These are phyloP conservation scores for Globisporangium parvum DNA, from an alignment of 352 stramenopile species.

Conservation along the genomic window DNA sequence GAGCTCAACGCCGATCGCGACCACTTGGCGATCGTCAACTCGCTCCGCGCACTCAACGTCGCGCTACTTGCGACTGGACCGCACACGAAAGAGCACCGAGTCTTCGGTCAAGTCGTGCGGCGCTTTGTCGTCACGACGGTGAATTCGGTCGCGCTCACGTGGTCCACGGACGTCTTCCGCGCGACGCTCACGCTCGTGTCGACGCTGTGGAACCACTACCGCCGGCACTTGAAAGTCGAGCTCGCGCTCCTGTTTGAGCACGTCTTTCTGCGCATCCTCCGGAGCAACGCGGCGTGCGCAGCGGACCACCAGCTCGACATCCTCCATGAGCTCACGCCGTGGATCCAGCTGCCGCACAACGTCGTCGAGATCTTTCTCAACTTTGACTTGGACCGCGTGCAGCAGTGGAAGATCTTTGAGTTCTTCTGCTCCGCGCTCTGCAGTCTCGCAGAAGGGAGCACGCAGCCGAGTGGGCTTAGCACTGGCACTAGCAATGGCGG, in stretches of 20 bases:
- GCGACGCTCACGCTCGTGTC: conserved; percentile 58
- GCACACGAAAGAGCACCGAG: conserved; percentile 41
- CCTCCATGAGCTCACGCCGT: conserved; percentile 70
- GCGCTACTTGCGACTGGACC: conserved; percentile 48
- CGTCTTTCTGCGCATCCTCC: conserved; percentile 69
- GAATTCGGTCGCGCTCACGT: conserved; percentile 57
- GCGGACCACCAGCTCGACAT: conserved; percentile 65
- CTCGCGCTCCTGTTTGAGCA: conserved; percentile 80
- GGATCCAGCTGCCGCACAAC: conserved; percentile 81
- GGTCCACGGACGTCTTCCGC: conserved; percentile 51
- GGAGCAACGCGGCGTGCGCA: conserved; percentile 34
- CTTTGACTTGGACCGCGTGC: conserved; percentile 81
- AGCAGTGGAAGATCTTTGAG: conserved; percentile 89
- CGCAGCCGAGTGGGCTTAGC: conserved; percentile 1
- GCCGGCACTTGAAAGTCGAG: conserved; percentile 77
- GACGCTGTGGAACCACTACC: conserved; percentile 84
- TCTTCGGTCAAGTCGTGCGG: conserved; percentile 73
- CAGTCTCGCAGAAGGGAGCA: conserved; percentile 59
- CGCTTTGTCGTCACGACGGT: conserved; percentile 69
- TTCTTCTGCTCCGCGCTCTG: conserved; percentile 71
- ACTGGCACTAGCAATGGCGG: background rate
- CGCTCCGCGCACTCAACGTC: conserved; percentile 66
- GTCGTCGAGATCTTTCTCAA: conserved; percentile 87
- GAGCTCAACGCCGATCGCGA: conserved; percentile 38
- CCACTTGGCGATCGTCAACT: conserved; percentile 53